Evolutionary conservation across 768 basidiomycete species (phyloP).

Genomic region (Tylopilus vinaceipallidus): DNA sequence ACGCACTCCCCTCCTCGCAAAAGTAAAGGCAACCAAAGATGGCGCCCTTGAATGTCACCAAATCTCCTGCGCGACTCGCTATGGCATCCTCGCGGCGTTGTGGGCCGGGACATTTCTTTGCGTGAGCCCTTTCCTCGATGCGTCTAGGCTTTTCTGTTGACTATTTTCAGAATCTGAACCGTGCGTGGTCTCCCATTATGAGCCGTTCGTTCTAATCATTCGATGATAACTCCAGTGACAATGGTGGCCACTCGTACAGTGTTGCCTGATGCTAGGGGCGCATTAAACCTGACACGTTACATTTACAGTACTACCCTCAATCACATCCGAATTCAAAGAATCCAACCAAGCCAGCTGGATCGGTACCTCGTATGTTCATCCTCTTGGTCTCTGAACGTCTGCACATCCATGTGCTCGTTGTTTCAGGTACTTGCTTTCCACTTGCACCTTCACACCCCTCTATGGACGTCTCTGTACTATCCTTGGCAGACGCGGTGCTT

Average conservation of each 20-base stretch:
- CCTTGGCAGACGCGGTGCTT: constrained; percentile 66
- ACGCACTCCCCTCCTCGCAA: constrained; percentile 27
- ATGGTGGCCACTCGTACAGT: constrained; percentile 25
- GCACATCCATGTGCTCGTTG: not conserved
- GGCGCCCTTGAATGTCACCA: constrained; percentile 51
- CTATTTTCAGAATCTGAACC: not conserved
- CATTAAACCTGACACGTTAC: not conserved
- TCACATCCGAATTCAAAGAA: constrained; percentile 26
- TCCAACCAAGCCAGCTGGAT: constrained; percentile 31
- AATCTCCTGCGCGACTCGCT: constrained; percentile 53
- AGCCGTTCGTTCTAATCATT: not conserved
- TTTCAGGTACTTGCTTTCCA: constrained; percentile 59
- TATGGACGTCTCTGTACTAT: constrained; percentile 78
- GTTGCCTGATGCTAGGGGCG: not conserved
- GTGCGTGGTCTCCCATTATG: not conserved
- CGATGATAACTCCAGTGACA: constrained; percentile 12
- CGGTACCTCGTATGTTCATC: constrained; percentile 21
- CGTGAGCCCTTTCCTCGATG: constrained; percentile 39
- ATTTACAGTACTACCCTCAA: constrained; percentile 12
- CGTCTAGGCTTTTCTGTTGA: not conserved
- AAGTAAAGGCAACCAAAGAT: not conserved
- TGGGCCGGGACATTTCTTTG: constrained; percentile 72
- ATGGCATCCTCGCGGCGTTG: constrained; percentile 64
- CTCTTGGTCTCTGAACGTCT: not conserved
- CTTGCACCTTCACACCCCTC: constrained; percentile 76